These are phyloP conservation scores for Cystofilobasidium capitatum DNA, from an alignment of 768 basidiomycete species.

Conservation along the genomic window DNA sequence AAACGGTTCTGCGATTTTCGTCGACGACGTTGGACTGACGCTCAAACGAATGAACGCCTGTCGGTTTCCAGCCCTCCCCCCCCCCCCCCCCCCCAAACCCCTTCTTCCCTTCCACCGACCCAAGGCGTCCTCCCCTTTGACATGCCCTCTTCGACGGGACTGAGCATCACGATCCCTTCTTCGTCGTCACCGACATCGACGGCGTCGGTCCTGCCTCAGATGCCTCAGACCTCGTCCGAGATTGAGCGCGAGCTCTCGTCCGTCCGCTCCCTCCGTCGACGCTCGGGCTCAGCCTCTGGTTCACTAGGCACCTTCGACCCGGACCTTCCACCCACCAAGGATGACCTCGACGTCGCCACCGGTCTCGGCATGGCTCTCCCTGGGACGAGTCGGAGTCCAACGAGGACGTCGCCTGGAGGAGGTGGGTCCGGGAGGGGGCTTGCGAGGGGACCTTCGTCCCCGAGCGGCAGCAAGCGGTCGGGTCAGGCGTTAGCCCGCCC, in stretches of 20 bases:
- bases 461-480: neutral
- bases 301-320: constrained; percentile 12
- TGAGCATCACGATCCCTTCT: neutral
- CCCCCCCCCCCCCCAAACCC: neutral
- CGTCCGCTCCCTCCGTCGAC: constrained; percentile 24
- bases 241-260: constrained; percentile 26
- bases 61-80: too few relatives aligned
- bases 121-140: neutral
- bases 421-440: too few relatives aligned
- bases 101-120: neutral
- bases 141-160: neutral
- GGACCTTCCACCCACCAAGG: constrained; percentile 22
- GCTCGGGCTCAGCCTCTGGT: constrained; percentile 22
- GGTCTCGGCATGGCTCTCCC: constrained; percentile 9
- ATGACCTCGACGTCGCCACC: constrained; percentile 6
- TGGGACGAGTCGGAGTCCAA: constrained; percentile 4
- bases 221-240: constrained; percentile 4
- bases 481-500: neutral
- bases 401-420: neutral
- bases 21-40: too few relatives aligned
- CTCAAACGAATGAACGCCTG: too few relatives aligned
- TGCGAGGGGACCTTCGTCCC: neutral
- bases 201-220: neutral
- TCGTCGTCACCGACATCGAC: neutral
- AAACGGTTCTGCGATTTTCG: too few relatives aligned